These are phyloP conservation scores for Saccharomycopsis vini DNA, from an alignment of 805 yeast species.

Conservation along the genomic window DNA sequence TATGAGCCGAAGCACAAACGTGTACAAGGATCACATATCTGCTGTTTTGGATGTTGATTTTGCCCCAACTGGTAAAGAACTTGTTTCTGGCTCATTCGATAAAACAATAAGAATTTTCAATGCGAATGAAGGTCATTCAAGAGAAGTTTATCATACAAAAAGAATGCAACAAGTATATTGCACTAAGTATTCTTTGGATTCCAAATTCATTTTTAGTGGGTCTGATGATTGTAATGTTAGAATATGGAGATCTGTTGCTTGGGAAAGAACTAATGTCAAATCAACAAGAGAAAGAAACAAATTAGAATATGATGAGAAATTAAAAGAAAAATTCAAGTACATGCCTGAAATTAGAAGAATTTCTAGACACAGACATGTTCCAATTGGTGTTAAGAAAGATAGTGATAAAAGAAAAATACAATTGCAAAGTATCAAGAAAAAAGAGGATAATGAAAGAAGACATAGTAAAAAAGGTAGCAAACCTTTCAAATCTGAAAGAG, in stretches of 20 bases:
- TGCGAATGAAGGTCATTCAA: conserved; percentile 75
- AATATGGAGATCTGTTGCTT: conserved; percentile 83
- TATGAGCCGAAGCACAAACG: conserved; percentile 68
- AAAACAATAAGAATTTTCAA: conserved; percentile 79
- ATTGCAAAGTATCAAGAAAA: conserved; percentile 59
- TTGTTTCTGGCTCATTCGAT: conserved; percentile 93
- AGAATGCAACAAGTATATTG: conserved; percentile 94
- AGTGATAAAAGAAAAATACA: conserved; percentile 76
- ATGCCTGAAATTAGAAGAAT: conserved; percentile 96
- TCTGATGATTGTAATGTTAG: conserved; percentile 95
- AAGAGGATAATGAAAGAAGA: conserved; percentile 75
- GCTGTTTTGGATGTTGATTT: conserved; percentile 94
- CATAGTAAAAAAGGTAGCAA: conserved; percentile 55
- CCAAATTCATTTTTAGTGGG: conserved; percentile 79
- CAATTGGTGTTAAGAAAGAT: conserved; percentile 80
- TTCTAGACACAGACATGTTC: conserved; percentile 86
- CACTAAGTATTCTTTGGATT: conserved; percentile 79
- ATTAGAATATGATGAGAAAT: conserved; percentile 82
- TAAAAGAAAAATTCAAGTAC: conserved; percentile 84
- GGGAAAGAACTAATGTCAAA: conserved; percentile 75
- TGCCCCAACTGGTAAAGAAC: conserved; percentile 93
- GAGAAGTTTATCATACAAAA: conserved; percentile 93
- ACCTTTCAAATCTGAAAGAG: conserved; percentile 62
- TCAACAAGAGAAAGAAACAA: conserved; percentile 72
- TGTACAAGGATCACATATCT: conserved; percentile 90